A percentile compares a stretch with the other conserved stretches of the same genome.
These are phyloP conservation scores for Myriangium duriaei DNA, from an alignment of 2,329 filamentous ascomycete species.

Conservation along the genomic window DNA sequence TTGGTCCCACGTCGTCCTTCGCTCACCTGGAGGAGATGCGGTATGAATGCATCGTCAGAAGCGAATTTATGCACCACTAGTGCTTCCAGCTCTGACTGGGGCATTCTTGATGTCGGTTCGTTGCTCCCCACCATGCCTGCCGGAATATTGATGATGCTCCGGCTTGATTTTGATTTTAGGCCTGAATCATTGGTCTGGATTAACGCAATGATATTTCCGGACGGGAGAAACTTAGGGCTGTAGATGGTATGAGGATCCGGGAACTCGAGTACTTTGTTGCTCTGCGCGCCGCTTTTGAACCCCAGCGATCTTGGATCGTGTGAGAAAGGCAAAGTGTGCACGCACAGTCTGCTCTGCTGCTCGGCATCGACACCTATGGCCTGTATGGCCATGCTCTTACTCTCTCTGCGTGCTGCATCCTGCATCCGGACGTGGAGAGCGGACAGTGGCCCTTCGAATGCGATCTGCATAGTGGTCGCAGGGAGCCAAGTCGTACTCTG, in stretches of 20 bases:
- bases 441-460: background rate
- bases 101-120: background rate
- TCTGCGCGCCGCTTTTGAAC: no score
- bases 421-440: background rate
- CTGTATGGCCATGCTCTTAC: background rate
- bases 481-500: slow-evolving; percentile 6
- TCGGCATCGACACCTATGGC: background rate
- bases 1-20: background rate
- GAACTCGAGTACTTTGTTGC: no score
- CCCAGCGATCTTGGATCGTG: background rate
- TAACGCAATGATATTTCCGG: no score
- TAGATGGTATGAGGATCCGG: no score
- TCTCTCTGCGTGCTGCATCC: background rate
- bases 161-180: background rate
- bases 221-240: no score
- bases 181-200: no score
- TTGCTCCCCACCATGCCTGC: background rate
- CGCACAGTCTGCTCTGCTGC: background rate
- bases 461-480: background rate
- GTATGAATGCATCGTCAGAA: background rate
- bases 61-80: background rate
- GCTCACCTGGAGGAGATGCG: background rate
- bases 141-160: background rate
- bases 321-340: background rate
- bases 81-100: background rate